Evolutionary conservation across 2,329 filamentous ascomycete genomes (phyloP).

Genomic region (Talaromyces sp.): DNA sequence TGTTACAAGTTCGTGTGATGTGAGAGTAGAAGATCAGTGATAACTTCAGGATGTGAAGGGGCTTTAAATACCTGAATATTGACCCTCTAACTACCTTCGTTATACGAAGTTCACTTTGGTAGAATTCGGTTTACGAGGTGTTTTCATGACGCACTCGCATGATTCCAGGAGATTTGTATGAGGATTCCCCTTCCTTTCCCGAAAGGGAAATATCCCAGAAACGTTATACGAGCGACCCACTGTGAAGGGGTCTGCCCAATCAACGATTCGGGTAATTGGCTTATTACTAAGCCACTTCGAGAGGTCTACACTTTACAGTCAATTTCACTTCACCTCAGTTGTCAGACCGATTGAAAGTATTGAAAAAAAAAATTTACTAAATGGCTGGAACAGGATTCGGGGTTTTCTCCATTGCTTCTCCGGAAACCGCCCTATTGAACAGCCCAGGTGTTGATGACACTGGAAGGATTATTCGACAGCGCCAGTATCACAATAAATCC

Average conservation of each 20-base stretch:
- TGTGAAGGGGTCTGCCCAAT: neutral
- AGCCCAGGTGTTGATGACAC: neutral
- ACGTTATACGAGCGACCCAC: neutral
- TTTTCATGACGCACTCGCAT: neutral
- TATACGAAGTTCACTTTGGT: neutral
- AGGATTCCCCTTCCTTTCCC: neutral
- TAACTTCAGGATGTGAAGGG: neutral
- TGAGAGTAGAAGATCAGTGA: neutral
- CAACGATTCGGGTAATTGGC: neutral
- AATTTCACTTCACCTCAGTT: neutral
- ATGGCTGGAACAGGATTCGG: neutral
- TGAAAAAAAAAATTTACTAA: neutral
- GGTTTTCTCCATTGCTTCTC: neutral
- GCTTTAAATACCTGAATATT: neutral
- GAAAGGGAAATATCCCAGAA: neutral
- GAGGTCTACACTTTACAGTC: neutral
- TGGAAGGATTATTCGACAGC: neutral
- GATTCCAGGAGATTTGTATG: neutral
- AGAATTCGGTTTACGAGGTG: neutral
- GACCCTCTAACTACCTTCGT: neutral
- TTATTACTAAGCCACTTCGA: neutral
- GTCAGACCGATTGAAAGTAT: neutral
- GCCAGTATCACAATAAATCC: constrained; percentile 4
- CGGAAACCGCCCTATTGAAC: neutral
- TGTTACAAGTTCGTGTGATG: no score